A percentile compares a stretch with the other conserved stretches of the same genome.
phyloP scores from a whole-genome alignment of 805 yeast species.

The Ogataea nitratoaversa region DNA sequence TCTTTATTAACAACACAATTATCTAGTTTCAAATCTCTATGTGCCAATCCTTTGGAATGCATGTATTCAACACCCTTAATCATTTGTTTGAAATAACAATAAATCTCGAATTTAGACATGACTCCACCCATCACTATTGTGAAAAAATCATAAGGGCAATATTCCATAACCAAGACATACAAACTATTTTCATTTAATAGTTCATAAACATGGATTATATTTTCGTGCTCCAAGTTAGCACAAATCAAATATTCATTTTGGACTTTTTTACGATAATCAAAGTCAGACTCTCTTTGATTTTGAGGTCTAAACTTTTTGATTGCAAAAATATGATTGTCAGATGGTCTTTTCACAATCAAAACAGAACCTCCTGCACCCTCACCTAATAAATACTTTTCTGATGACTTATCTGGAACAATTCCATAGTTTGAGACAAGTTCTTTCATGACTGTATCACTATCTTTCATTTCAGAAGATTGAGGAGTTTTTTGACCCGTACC shows the following conservation, averaged over 20 bases:
- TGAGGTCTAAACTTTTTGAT: constrained; percentile 80
- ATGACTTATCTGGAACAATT: constrained; percentile 53
- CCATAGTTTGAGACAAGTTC: constrained; percentile 63
- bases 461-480: constrained; percentile 1
- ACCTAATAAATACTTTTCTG: constrained; percentile 44
- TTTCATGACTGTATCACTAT: constrained; percentile 19
- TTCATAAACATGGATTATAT: constrained; percentile 78
- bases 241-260: constrained; percentile 81
- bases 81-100: constrained; percentile 82
- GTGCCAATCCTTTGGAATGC: constrained; percentile 83
- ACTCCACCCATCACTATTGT: constrained; percentile 87
- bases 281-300: constrained; percentile 54
- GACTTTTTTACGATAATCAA: constrained; percentile 73
- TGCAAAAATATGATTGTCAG: constrained; percentile 63
- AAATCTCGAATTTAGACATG: constrained; percentile 65
- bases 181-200: constrained; percentile 62
- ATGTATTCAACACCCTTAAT: constrained; percentile 69
- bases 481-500: too few relatives aligned
- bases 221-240: constrained; percentile 70
- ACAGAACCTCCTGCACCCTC: constrained; percentile 96
- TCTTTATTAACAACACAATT: constrained; percentile 77
- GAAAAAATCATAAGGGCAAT: constrained; percentile 87
- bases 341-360: constrained; percentile 61
- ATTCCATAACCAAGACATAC: constrained; percentile 84
- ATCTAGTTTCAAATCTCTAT: constrained; percentile 87